Percentiles rank a stretch among this genome's conserved stretches.
phyloP scores from a whole-genome alignment of 1,284 basidiomycete species.

The Leccinum huronense region DNA sequence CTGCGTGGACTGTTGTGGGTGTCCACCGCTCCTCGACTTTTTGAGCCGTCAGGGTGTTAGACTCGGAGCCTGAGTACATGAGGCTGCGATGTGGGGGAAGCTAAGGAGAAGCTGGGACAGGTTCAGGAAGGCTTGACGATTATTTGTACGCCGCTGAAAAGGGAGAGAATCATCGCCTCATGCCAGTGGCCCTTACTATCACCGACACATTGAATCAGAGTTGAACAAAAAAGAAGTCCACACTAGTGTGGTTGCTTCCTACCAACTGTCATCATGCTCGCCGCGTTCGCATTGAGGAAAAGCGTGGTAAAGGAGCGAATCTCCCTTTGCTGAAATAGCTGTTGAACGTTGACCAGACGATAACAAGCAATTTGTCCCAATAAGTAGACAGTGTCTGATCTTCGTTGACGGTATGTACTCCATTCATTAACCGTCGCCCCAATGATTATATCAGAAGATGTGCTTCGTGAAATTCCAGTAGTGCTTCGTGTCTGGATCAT shows the following conservation, averaged over 20 bases:
- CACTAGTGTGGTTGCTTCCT: too few species aligned
- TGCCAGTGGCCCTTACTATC: background rate
- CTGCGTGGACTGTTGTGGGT: constrained; percentile 12
- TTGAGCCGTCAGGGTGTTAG: constrained; percentile 1
- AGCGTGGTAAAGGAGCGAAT: too few species aligned
- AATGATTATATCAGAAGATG: constrained; percentile 10
- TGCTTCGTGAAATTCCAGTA: constrained; percentile 33
- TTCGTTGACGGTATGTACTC: background rate
- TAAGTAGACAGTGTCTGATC: background rate
- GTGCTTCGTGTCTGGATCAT: constrained; percentile 42
- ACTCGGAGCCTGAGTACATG: background rate
- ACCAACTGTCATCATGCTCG: too few species aligned
- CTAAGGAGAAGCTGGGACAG: background rate
- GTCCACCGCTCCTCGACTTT: constrained; percentile 22
- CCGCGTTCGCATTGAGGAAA: too few species aligned
- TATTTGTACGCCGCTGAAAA: background rate
- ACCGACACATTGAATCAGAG: background rate
- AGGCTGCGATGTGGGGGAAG: background rate
- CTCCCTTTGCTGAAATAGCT: too few species aligned
- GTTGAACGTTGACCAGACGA: too few species aligned
- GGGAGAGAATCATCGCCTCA: background rate
- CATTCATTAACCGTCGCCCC: background rate
- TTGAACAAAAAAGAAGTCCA: too few species aligned
- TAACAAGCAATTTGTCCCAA: too few species aligned
- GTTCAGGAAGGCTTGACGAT: background rate